Evolutionary conservation across 352 stramenopile genomes (phyloP), one percentile per base, ranked within the genome.

Genomic region (Phytopythium vexans): DNA sequence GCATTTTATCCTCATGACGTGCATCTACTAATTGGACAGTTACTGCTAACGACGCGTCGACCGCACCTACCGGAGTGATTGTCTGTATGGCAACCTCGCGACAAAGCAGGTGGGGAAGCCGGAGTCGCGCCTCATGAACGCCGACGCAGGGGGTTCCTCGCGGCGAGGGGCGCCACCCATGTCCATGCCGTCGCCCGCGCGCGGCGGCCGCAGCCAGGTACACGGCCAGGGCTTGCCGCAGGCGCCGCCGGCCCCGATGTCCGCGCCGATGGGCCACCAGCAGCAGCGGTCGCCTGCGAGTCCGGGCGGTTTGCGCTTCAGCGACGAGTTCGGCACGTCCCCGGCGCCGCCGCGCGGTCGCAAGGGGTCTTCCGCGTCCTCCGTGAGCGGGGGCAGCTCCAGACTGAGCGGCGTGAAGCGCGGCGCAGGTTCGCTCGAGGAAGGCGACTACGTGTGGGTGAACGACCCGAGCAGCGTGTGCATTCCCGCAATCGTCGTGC

Each of bases 401-500:
- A 34, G 47, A 3, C 47, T 52, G 8, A 52, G 47, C 47, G 47
- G 47, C 15, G 33, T 52, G 57, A 35, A 43, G 3, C 21, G 41
- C 6, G 36, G 35, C 40, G 37, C 49, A 12, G 46, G 35, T 33
- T 47, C 61, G 10, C 52, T 83, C 1, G 79, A 89, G 51, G 79
- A 89, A 54, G 79, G 79, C 9, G 74, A 89, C 34, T 85, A 75
- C 45, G 77, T 89, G 1, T 89, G 79, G 79, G 70, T 88, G 9
- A 70, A 58, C 34, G 79, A 89, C 42, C 66, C 77, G 8, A 74
- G 64, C 11, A 59, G 64, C 21, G 62, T 82, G 7, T 87, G 74
- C 44, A 68, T 78, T 1, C 73, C 80, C 1, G 80, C 80, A 0
- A 58, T 87, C 14, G 73, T 91, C 14, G 74, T 88, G 38, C 81